Conservation (phyloP, 768 basidiomycete genomes). For the Leccinellum rugosiceps region DNA sequence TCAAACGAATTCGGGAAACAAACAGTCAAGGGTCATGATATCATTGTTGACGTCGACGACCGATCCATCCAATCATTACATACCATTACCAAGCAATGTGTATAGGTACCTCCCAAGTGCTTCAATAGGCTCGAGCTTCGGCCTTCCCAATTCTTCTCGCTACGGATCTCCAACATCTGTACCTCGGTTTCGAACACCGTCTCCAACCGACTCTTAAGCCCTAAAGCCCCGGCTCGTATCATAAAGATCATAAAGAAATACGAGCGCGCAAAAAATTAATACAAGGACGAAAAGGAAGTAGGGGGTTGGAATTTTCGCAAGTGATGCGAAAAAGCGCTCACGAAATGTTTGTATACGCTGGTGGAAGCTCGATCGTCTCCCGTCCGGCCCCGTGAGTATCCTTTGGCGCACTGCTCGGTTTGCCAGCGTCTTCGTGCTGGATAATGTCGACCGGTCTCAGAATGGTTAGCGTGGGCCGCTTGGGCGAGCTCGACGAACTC, state of each 20-base stretch:
- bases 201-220: conserved; percentile 50
- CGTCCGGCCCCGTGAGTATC: background rate
- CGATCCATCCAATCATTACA: conserved; percentile 6
- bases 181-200: conserved; percentile 43
- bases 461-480: background rate
- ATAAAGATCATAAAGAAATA: conserved; percentile 2
- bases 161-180: conserved; percentile 12
- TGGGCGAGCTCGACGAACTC: background rate
- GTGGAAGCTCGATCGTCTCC: background rate
- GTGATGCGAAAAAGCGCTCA: background rate
- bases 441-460: background rate
- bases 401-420: background rate
- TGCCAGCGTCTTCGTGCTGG: background rate
- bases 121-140: conserved; percentile 15
- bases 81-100: conserved; percentile 40
- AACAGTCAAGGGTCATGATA: conserved; percentile 51
- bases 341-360: background rate
- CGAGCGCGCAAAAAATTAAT: background rate
- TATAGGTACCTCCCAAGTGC: conserved; percentile 35
- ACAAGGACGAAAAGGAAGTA: background rate
- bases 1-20: conserved; percentile 73
- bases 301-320: background rate
- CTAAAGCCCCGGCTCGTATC: conserved; percentile 27
- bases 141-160: conserved; percentile 23
- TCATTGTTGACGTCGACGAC: conserved; percentile 30